phyloP scores from a whole-genome alignment of 257 asterid species.

The Salvia splendens region DNA sequence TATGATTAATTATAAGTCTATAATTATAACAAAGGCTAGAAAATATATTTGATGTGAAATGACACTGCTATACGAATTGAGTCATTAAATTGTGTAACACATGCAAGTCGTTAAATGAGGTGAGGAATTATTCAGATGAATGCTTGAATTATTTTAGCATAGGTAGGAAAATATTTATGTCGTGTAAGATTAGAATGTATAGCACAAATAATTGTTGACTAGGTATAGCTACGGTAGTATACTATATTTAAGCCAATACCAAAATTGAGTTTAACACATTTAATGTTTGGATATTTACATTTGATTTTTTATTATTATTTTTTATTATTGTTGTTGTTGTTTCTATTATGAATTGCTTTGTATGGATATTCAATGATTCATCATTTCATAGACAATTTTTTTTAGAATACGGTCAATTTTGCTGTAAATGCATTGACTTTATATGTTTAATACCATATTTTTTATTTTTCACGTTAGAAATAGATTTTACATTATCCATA shows the following conservation, averaged over 20 bases:
- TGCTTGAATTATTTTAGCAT: neutral
- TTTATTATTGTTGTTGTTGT: too few species aligned
- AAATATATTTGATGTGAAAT: neutral
- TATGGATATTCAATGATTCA: too few species aligned
- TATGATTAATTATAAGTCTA: neutral
- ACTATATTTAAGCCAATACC: neutral
- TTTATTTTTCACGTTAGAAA: too few species aligned
- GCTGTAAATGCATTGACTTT: too few species aligned
- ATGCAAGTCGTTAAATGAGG: conserved; percentile 1
- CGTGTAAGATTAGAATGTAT: neutral
- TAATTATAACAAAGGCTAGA: too few species aligned
- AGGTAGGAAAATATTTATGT: neutral
- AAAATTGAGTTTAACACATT: neutral
- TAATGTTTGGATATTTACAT: too few species aligned
- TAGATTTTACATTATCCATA: too few species aligned
- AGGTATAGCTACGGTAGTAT: neutral
- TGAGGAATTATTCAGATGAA: neutral
- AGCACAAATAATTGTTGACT: neutral
- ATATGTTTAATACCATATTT: too few species aligned
- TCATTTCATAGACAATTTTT: too few species aligned
- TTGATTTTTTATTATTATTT: too few species aligned
- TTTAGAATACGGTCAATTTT: too few species aligned
- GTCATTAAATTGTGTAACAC: neutral
- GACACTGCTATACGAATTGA: neutral
- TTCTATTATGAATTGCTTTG: too few species aligned